Percentiles rank a stretch among this genome's conserved stretches.
These are phyloP conservation scores for Arxiozyma heterogenica DNA, from an alignment of 1,139 yeast genomes.

Conservation along the genomic window DNA sequence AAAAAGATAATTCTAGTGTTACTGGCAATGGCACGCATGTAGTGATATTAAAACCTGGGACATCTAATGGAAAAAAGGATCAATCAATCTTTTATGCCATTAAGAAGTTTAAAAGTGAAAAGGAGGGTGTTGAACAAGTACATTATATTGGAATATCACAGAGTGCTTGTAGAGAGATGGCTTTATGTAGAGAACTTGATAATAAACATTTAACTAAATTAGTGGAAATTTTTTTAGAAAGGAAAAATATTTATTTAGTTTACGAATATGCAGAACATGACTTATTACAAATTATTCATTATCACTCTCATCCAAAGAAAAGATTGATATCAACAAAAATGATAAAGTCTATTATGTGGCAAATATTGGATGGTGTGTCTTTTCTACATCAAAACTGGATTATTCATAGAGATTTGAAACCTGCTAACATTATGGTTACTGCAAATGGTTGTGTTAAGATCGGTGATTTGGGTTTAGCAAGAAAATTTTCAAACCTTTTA, in stretches of 20 bases:
- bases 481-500: slow-evolving; percentile 79
- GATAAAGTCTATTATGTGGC: slow-evolving; percentile 82
- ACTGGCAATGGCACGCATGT: neutral
- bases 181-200: slow-evolving; percentile 77
- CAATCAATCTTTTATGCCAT: slow-evolving; percentile 51
- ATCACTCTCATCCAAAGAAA: slow-evolving; percentile 82
- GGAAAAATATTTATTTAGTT: slow-evolving; percentile 86
- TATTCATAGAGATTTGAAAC: slow-evolving; percentile 88
- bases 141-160: slow-evolving; percentile 95
- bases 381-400: slow-evolving; percentile 94
- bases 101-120: slow-evolving; percentile 89
- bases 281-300: slow-evolving; percentile 82
- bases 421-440: slow-evolving; percentile 96
- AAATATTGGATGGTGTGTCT: slow-evolving; percentile 81
- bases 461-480: slow-evolving; percentile 91
- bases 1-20: neutral
- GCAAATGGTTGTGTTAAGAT: slow-evolving; percentile 82
- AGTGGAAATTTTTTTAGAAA: slow-evolving; percentile 80
- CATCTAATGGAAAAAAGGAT: slow-evolving; percentile 7
- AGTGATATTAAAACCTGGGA: neutral
- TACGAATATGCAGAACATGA: slow-evolving; percentile 96
- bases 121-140: slow-evolving; percentile 75
- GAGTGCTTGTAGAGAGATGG: slow-evolving; percentile 93
- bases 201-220: slow-evolving; percentile 74
- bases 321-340: slow-evolving; percentile 69